Percentiles rank a stretch among this genome's conserved stretches.
Evolutionary conservation across 2,329 filamentous ascomycete genomes (phyloP).

Genomic region (Hirsutella minnesotensis): DNA sequence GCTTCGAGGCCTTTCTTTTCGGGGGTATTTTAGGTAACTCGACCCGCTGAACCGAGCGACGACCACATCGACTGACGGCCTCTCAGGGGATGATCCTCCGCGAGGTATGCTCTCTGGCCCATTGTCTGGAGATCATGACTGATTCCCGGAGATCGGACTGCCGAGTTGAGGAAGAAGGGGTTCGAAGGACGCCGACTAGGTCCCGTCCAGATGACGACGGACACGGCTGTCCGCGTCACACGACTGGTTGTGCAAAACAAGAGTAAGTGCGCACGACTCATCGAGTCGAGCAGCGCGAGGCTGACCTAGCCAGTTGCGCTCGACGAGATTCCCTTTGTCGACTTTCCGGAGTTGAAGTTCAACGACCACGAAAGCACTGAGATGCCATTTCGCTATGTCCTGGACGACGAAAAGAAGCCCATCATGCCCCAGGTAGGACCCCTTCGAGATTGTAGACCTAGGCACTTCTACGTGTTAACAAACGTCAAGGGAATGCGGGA

Average conservation of each 20-base stretch:
- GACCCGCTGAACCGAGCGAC: not conserved
- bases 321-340: slow-evolving; percentile 68
- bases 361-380: slow-evolving; percentile 87
- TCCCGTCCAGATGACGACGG: slow-evolving; percentile 94
- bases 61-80: slow-evolving; percentile 5
- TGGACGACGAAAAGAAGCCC: slow-evolving; percentile 58
- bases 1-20: slow-evolving; percentile 87
- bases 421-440: slow-evolving; percentile 77
- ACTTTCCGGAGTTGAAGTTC: slow-evolving; percentile 82
- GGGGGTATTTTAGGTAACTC: slow-evolving; percentile 80
- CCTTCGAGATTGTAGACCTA: not conserved
- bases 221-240: slow-evolving; percentile 90
- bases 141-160: slow-evolving; percentile 64
- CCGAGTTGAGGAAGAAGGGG: slow-evolving; percentile 88
- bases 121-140: slow-evolving; percentile 3
- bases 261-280: slow-evolving; percentile 38
- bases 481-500: slow-evolving; percentile 74
- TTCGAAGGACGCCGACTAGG: slow-evolving; percentile 80
- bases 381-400: slow-evolving; percentile 97
- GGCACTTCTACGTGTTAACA: slow-evolving; percentile 11
- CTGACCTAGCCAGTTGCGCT: slow-evolving; percentile 48
- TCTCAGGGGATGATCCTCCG: slow-evolving; percentile 78
- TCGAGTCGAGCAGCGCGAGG: not conserved
- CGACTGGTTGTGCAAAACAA: slow-evolving; percentile 77
- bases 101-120: slow-evolving; percentile 48